Conservation (phyloP, 2,329 filamentous ascomycete genomes). For the Stemphylium vesicarium region DNA sequence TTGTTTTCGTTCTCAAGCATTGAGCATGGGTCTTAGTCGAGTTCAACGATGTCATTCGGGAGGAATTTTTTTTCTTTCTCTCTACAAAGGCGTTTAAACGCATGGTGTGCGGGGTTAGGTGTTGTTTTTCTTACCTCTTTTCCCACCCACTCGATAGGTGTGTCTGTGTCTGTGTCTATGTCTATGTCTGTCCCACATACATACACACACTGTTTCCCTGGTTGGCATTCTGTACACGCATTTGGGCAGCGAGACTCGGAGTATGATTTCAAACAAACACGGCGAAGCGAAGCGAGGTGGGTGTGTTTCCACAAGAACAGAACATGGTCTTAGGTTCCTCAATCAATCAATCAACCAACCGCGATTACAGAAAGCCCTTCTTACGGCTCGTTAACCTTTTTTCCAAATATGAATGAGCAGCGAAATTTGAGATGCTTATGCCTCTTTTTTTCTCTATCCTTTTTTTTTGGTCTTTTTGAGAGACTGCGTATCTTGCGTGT, state of each 20-base stretch:
- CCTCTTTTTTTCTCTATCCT: neutral
- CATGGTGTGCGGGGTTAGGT: conserved; percentile 3
- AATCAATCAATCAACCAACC: neutral
- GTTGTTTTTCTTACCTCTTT: neutral
- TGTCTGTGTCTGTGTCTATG: no score
- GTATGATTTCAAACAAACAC: conserved; percentile 2
- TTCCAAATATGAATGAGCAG: conserved; percentile 3
- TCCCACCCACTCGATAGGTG: neutral
- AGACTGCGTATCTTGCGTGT: no score
- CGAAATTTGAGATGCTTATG: conserved; percentile 4
- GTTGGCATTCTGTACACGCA: conserved; percentile 14
- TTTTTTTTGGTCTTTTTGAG: no score
- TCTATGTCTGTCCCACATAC: no score
- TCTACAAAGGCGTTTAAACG: no score
- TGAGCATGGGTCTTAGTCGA: conserved; percentile 7
- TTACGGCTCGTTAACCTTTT: neutral
- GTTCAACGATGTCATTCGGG: conserved; percentile 4
- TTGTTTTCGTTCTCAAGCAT: conserved; percentile 1
- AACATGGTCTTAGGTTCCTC: conserved; percentile 2
- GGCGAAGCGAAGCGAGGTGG: neutral
- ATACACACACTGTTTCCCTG: neutral
- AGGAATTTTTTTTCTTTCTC: neutral
- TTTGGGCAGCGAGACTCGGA: conserved; percentile 13
- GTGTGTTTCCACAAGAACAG: no score
- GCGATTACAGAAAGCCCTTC: neutral